These are phyloP conservation scores for Alternaria metachromatica DNA, from an alignment of 2,329 filamentous ascomycete genomes.

Conservation along the genomic window DNA sequence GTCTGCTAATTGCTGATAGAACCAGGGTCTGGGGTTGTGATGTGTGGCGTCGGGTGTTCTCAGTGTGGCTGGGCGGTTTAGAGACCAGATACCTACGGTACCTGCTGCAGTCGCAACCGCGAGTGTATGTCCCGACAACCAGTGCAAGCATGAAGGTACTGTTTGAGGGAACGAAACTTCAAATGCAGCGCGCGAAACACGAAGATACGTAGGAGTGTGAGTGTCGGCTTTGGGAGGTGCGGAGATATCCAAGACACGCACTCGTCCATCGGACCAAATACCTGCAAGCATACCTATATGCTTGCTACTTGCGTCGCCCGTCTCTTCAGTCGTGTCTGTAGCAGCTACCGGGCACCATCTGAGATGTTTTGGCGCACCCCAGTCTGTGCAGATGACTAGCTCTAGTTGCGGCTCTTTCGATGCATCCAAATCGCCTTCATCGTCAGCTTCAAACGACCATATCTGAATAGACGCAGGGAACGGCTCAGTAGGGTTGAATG, in stretches of 20 bases:
- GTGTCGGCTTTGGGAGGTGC: conserved; percentile 11
- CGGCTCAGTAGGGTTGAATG: conserved; percentile 58
- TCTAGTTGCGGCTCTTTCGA: conserved; percentile 54
- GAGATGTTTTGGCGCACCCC: conserved; percentile 62
- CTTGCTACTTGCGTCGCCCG: conserved; percentile 38
- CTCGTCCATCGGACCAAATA: conserved; percentile 64
- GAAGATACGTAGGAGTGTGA: conserved; percentile 42
- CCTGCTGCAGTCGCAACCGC: conserved; percentile 64
- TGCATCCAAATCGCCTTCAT: conserved; percentile 53
- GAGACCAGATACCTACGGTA: conserved; percentile 61
- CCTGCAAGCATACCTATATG: conserved; percentile 62
- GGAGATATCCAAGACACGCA: conserved; percentile 62
- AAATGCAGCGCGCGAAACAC: conserved; percentile 58
- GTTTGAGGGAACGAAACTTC: conserved; percentile 58
- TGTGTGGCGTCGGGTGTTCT: not conserved
- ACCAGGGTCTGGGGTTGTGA: conserved; percentile 46
- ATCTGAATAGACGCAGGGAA: conserved; percentile 63
- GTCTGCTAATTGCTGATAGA: conserved; percentile 53
- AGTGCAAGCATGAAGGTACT: conserved; percentile 63
- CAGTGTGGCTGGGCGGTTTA: conserved; percentile 47
- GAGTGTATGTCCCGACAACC: conserved; percentile 63
- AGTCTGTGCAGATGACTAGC: conserved; percentile 62
- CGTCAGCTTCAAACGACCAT: conserved; percentile 60
- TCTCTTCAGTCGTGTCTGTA: conserved; percentile 20
- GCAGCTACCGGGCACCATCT: conserved; percentile 63